phyloP scores from a whole-genome alignment of 148 eudicot species.

The Fallopia convolvulus region DNA sequence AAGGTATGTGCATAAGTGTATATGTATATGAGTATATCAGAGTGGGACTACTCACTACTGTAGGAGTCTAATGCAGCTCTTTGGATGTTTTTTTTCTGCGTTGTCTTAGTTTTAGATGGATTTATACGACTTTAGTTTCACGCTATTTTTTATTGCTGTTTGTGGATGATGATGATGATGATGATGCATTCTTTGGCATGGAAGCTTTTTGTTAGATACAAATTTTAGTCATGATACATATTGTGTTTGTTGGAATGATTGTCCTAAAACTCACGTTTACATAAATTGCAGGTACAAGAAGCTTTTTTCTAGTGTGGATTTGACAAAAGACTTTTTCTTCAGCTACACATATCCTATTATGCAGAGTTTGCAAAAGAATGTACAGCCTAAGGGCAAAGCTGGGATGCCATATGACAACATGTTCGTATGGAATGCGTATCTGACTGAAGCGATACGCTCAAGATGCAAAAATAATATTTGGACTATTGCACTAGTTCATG shows the following conservation, averaged over 20 bases:
- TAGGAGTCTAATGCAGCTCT: background rate
- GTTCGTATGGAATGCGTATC: conserved; percentile 94
- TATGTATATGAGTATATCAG: background rate
- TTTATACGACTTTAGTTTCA: background rate
- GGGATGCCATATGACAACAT: conserved; percentile 78
- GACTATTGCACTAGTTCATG: conserved; percentile 69
- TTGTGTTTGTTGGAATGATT: background rate
- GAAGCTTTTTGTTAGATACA: background rate
- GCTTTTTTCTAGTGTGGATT: conserved; percentile 91
- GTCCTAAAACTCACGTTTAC: background rate
- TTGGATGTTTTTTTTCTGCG: background rate
- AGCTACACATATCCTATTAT: conserved; percentile 95
- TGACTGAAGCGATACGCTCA: conserved; percentile 51
- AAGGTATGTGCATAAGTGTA: background rate
- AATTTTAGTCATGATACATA: background rate
- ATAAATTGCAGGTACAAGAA: conserved; percentile 84
- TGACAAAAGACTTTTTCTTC: conserved; percentile 96
- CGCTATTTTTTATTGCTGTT: background rate
- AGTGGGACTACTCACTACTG: background rate
- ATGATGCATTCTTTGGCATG: background rate
- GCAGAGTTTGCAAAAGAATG: conserved; percentile 91
- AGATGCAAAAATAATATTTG: conserved; percentile 64
- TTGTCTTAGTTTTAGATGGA: background rate
- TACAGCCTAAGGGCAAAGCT: conserved; percentile 52
- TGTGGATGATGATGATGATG: background rate